phyloP scores from a whole-genome alignment of 805 yeast species.

The Candida nanaspora region DNA sequence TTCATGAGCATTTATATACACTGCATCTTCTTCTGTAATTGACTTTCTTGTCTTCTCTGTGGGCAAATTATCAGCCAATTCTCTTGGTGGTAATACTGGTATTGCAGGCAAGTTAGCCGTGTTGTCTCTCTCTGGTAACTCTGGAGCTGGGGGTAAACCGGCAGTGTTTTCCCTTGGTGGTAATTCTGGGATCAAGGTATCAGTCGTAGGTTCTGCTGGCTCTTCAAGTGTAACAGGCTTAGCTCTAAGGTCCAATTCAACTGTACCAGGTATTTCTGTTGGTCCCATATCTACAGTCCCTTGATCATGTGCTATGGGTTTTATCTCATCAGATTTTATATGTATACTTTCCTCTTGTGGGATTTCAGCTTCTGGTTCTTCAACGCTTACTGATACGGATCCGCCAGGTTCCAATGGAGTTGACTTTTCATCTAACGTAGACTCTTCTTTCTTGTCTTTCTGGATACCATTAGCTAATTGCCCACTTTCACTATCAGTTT shows the following conservation, averaged over 20 bases:
- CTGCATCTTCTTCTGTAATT: constrained; percentile 3
- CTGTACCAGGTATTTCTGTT: background rate
- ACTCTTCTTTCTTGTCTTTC: background rate
- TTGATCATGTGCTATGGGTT: background rate
- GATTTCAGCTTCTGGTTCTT: background rate
- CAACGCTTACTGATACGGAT: too few relatives aligned
- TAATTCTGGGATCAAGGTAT: constrained; percentile 21
- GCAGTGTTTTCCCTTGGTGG: constrained; percentile 24
- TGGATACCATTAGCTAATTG: too few relatives aligned
- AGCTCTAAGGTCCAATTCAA: background rate
- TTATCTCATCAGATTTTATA: background rate
- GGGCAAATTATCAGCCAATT: constrained; percentile 3
- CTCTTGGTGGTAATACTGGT: constrained; percentile 3
- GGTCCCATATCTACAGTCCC: background rate
- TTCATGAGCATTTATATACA: constrained; percentile 1
- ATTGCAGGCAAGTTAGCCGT: background rate
- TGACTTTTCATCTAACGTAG: background rate
- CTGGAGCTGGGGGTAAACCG: background rate
- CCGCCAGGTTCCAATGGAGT: background rate
- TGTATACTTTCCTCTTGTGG: background rate
- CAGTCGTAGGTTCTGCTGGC: background rate
- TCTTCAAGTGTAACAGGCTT: background rate
- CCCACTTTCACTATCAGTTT: too few relatives aligned
- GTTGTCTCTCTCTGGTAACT: constrained; percentile 27
- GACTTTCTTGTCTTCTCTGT: constrained; percentile 5